These are phyloP conservation scores for Geranomyces variabilis DNA, from an alignment of 192 early-diverging fungal genomes.

Conservation along the genomic window DNA sequence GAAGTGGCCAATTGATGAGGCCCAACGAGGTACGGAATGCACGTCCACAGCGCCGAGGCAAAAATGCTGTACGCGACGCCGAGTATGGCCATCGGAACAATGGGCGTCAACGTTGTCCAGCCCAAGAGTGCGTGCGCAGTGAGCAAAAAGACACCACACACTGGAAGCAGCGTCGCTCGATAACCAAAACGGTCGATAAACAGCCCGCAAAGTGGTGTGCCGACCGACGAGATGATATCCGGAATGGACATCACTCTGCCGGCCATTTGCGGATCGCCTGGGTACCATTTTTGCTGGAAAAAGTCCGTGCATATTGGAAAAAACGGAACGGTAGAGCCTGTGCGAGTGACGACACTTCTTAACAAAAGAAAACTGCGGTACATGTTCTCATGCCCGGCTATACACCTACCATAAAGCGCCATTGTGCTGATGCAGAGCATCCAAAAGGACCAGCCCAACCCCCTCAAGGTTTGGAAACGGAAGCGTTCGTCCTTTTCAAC, in stretches of 20 bases:
- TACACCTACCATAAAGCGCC: constrained; percentile 50
- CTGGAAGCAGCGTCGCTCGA: not conserved
- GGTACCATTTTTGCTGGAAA: constrained; percentile 67
- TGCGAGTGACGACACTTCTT: not conserved
- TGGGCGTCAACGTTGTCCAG: constrained; percentile 38
- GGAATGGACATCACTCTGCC: not conserved
- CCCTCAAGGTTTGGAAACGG: constrained; percentile 34
- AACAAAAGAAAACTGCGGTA: too few relatives aligned
- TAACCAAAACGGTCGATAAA: not conserved
- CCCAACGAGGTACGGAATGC: constrained; percentile 63
- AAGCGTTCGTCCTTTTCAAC: constrained; percentile 50
- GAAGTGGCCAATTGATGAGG: constrained; percentile 53
- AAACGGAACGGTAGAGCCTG: constrained; percentile 59
- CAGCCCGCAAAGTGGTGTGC: not conserved
- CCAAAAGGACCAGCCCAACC: constrained; percentile 52
- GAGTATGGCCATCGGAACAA: constrained; percentile 51
- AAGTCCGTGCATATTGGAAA: constrained; percentile 61
- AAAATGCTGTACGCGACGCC: constrained; percentile 62
- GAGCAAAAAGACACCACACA: not conserved
- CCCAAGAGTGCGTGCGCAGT: not conserved
- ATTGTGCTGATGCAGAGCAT: constrained; percentile 53
- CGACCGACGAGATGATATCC: not conserved
- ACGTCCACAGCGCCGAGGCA: constrained; percentile 66
- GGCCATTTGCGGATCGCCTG: constrained; percentile 32
- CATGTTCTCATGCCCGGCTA: too few relatives aligned